These are phyloP conservation scores for Pestalotiopsis sp. DNA, from an alignment of 2,329 filamentous ascomycete species.

Conservation along the genomic window DNA sequence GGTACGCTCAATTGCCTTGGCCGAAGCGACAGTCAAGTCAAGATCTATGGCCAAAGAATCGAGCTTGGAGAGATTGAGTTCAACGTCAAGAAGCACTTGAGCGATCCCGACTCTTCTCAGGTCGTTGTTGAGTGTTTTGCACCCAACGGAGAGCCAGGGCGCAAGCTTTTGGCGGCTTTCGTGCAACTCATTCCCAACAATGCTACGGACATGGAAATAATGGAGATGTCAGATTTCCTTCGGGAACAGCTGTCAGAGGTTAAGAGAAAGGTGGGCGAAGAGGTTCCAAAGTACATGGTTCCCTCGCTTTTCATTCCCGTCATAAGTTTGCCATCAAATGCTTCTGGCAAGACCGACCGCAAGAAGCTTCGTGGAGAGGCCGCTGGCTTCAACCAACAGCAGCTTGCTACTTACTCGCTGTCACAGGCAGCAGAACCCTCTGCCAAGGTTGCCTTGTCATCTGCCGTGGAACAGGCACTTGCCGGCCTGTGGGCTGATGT, in stretches of 20 bases:
- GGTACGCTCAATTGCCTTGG: conserved; percentile 4
- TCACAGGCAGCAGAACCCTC: not conserved
- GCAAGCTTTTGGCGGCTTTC: not conserved
- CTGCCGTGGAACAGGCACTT: not conserved
- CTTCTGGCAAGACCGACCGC: conserved; percentile 4
- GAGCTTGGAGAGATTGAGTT: conserved; percentile 36
- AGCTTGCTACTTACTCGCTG: not conserved
- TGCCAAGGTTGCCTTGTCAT: not conserved
- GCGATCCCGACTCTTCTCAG: not conserved
- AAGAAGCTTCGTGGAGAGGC: not conserved
- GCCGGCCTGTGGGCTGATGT: not conserved
- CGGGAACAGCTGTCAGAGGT: not conserved
- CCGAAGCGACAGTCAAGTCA: conserved; percentile 12
- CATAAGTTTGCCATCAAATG: not conserved
- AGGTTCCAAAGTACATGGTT: conserved; percentile 7
- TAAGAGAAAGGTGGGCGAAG: not conserved
- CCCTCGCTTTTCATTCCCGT: conserved; percentile 2
- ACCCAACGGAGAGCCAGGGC: not conserved
- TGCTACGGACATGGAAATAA: not conserved
- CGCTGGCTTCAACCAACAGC: conserved; percentile 1
- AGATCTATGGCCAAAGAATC: conserved; percentile 25
- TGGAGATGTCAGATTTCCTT: not conserved
- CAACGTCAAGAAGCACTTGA: conserved; percentile 6
- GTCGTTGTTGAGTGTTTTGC: not conserved
- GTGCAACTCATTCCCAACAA: not conserved